Evolutionary conservation across 1,139 yeast genomes (phyloP).

Genomic region (Yamadazyma atlantica): DNA sequence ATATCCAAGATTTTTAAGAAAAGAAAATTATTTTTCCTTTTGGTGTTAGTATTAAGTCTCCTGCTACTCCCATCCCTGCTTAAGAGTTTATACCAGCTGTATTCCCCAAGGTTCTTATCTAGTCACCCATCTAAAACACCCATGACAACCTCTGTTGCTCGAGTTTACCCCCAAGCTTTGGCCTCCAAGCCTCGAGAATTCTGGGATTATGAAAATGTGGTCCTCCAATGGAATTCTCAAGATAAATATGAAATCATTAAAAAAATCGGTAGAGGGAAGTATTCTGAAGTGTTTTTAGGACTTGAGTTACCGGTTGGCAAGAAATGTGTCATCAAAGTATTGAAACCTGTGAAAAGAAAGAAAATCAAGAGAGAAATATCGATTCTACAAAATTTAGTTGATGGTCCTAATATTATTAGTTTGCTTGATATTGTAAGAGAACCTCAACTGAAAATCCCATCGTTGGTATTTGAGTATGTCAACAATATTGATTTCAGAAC

Average conservation of each 20-base stretch:
- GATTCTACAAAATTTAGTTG: conserved; percentile 83
- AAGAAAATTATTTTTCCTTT: not conserved
- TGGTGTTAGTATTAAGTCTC: not conserved
- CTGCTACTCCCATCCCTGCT: not conserved
- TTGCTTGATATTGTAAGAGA: conserved; percentile 88
- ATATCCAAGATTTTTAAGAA: conserved; percentile 2
- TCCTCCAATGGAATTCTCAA: conserved; percentile 47
- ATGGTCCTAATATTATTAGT: conserved; percentile 82
- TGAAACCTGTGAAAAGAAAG: conserved; percentile 95
- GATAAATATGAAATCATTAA: conserved; percentile 47
- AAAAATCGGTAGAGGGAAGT: conserved; percentile 49
- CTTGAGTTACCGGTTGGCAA: conserved; percentile 31
- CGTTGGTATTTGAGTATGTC: conserved; percentile 86
- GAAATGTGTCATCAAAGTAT: conserved; percentile 83
- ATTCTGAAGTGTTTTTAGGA: conserved; percentile 48
- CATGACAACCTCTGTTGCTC: conserved; percentile 34
- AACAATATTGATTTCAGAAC: conserved; percentile 89
- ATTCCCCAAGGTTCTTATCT: not conserved
- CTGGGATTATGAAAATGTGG: conserved; percentile 50
- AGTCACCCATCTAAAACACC: not conserved
- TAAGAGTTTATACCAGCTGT: not conserved
- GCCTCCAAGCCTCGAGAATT: conserved; percentile 43
- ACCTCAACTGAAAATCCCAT: conserved; percentile 88
- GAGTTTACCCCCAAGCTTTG: conserved; percentile 45
- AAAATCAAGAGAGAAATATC: conserved; percentile 95